Base-by-base conservation (phyloP, 176 grass and related monocot genomes). In the Avena insularis region DNA sequence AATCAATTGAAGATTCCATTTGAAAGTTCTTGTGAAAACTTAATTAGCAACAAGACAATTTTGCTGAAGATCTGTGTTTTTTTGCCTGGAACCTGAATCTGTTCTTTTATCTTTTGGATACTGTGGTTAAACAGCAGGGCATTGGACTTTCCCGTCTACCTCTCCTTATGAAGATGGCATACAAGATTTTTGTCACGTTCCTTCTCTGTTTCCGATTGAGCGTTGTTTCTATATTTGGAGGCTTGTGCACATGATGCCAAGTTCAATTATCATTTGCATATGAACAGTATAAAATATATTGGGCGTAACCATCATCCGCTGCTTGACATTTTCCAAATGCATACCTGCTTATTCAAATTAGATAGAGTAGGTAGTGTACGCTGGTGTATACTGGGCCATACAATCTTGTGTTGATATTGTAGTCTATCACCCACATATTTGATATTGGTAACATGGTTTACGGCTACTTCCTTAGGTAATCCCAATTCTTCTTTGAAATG, bases 391-490 rank as follows among this genome's bases (percentile, higher is more conserved):
- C 49, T 5, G 8, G 4, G 9, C 21, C 11, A 48, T 80, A 31
- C 14, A 25, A 45, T 65, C n/a, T 47, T 83, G 15, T 83, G 40
- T 40, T 78, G 67, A 35, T 35, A 35, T 4, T 84, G 55, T 79
- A 63, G n/a, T 64, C 35, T 49, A 49, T 49, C 47, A 35, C 33
- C 33, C 33, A 35, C 33, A 35, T 35, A 35, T 35, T 35, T 35
- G 33, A 35, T 35, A 35, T 35, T 35, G 33, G 33, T 35, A 35
- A 35, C 33, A 35, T 35, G 33, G 33, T 35, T 35, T 35, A 35
- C 33, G 95, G 95, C 29, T 95, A 81, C 91, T 98, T 92, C 72
- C 57, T 95, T 19, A 95, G 95, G 95, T 98, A 89, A 89, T 36
- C 62, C 54, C 43, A 29, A 17, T 68, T 27, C 56, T 69, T 57